Base-by-base conservation (phyloP, 306 rosid species). In the Acmispon strigosus region DNA sequence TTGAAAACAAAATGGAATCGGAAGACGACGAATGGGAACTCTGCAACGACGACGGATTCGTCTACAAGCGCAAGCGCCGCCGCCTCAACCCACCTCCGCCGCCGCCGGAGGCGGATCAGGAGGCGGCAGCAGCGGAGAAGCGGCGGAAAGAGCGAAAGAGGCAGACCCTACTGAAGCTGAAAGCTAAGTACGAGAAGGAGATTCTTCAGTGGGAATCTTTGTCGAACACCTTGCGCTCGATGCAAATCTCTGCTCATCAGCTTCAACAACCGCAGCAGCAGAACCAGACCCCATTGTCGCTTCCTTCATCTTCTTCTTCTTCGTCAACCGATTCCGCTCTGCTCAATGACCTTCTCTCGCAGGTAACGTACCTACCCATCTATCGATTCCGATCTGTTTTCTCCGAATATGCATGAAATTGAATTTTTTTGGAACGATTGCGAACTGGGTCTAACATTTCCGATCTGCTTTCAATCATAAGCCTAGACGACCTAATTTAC, bases 21-120 rank as follows among this genome's bases (percentile, higher is more conserved):
- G 77, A 72, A n/a, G 82, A 78, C 8, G 91, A 81, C 20, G 81
- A 73, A 1, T 90, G 95, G 96, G 92, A 90, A 61, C 86, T 90
- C 77, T 66, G 78, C 77, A 78, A 80, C 87, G 88, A 90, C 68
- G 95, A 87, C 36, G 92, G 92, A 59, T 86, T 90, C 82, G 84
- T 90, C 82, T 90, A 75, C 89, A 86, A 83, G 74, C 88, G 87
- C 71, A 88, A 83, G 80, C 81, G 80, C 77, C 88, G 81, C 71
- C 77, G 81, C 0, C 63, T 78, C 9, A 76, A 81, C 42, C 55
- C 86, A 8, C 39, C 62, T 1, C 32, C 75, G 15, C 29, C 12
- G 49, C 19, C 4, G n/a, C 65, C 8, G 44, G 76, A 8, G 3
- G 56, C 62, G 42, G 85, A 80, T 42, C 75, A 74, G 14, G 57